Conservation (phyloP, 1,139 yeast species). For the Pichia kudriavzevii region DNA sequence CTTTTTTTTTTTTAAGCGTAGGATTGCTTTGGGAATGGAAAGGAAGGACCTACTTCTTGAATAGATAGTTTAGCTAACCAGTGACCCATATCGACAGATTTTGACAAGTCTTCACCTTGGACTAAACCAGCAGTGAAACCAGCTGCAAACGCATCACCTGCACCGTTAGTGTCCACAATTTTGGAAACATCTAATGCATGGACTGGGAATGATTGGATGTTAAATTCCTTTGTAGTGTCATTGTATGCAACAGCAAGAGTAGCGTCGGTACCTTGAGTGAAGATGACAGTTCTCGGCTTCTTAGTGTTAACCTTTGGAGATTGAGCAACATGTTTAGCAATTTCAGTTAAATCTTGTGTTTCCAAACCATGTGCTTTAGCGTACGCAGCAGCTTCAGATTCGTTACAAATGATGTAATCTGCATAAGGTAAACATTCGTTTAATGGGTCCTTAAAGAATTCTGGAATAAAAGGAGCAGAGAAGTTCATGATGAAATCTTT, state of each 20-base stretch:
- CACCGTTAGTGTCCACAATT: slow-evolving; percentile 94
- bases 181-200: slow-evolving; percentile 57
- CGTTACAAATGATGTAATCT: slow-evolving; percentile 90
- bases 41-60: slow-evolving; percentile 90
- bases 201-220: slow-evolving; percentile 54
- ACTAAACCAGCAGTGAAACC: slow-evolving; percentile 92
- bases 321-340: slow-evolving; percentile 76
- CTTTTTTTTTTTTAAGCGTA: slow-evolving; percentile 29
- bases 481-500: slow-evolving; percentile 81
- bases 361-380: slow-evolving; percentile 74
- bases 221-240: slow-evolving; percentile 38
- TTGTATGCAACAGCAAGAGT: slow-evolving; percentile 66
- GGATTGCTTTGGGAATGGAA: slow-evolving; percentile 73
- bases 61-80: slow-evolving; percentile 93
- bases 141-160: slow-evolving; percentile 99
- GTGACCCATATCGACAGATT: slow-evolving; percentile 80
- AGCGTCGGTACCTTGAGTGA: slow-evolving; percentile 90
- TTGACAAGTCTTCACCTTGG: slow-evolving; percentile 55
- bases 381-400: slow-evolving; percentile 92
- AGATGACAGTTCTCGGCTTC: slow-evolving; percentile 74
- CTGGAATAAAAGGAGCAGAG: slow-evolving; percentile 95
- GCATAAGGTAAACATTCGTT: slow-evolving; percentile 78
- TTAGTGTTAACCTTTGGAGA: slow-evolving; percentile 68
- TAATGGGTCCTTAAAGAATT: slow-evolving; percentile 88
- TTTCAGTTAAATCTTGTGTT: slow-evolving; percentile 58